phyloP scores from a whole-genome alignment of 306 rosid genomes.

The Carpinus viminea region DNA sequence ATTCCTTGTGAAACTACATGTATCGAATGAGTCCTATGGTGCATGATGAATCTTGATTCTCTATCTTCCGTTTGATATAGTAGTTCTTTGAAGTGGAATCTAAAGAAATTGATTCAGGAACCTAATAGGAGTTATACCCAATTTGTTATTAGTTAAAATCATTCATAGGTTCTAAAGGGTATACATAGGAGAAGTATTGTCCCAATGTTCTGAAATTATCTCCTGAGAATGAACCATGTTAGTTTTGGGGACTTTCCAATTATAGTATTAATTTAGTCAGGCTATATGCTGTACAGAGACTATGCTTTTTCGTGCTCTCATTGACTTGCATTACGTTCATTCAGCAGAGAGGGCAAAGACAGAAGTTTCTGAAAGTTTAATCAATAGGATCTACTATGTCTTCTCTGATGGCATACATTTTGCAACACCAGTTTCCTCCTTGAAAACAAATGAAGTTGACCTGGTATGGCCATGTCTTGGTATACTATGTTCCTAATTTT shows the following conservation, averaged over 20 bases:
- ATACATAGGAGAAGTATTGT: no score
- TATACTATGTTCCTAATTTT: background rate
- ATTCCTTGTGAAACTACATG: no score
- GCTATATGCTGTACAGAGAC: background rate
- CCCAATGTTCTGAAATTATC: no score
- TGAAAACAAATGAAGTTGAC: conserved; percentile 63
- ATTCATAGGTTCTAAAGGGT: background rate
- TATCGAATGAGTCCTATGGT: background rate
- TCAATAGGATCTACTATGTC: conserved; percentile 52
- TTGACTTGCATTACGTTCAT: background rate
- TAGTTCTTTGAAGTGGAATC: background rate
- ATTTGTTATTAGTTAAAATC: background rate
- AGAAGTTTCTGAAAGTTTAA: conserved; percentile 53
- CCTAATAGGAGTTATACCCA: background rate
- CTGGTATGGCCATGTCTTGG: conserved; percentile 44
- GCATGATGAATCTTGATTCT: background rate
- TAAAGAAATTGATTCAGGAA: background rate
- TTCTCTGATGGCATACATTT: conserved; percentile 65
- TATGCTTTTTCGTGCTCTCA: background rate
- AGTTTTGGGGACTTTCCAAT: background rate
- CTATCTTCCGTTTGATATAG: background rate
- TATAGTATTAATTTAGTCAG: background rate
- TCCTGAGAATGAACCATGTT: background rate
- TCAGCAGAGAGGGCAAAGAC: conserved; percentile 52
- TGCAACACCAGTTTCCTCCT: conserved; percentile 65